Percentiles rank a stretch among this genome's conserved stretches.
Evolutionary conservation across 495 filamentous ascomycete genomes (phyloP).

Genomic region (Hypoxylon lenormandii): DNA sequence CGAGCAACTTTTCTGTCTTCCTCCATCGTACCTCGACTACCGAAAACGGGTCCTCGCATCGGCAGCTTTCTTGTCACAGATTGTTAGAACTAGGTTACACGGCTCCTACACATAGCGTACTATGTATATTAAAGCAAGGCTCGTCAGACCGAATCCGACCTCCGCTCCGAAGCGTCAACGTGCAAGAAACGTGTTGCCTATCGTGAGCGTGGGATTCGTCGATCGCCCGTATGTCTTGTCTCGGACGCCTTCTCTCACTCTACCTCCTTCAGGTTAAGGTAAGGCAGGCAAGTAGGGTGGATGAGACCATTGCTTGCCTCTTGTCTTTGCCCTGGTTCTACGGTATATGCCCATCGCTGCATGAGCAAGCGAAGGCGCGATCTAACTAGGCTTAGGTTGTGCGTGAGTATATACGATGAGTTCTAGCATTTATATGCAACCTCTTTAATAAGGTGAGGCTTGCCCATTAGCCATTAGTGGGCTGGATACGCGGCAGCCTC

Average conservation of each 20-base stretch:
- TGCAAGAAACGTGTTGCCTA: slow-evolving; percentile 48
- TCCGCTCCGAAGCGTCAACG: slow-evolving; percentile 33
- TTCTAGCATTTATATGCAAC: slow-evolving; percentile 25
- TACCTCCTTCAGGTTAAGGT: slow-evolving; percentile 31
- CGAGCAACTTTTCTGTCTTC: slow-evolving; percentile 17
- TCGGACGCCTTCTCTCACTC: slow-evolving; percentile 39
- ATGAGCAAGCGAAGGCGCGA: slow-evolving; percentile 10
- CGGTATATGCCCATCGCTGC: slow-evolving; percentile 23
- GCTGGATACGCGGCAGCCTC: slow-evolving; percentile 22
- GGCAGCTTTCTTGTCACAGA: slow-evolving; percentile 26
- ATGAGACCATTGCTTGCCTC: slow-evolving; percentile 28
- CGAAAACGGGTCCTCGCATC: slow-evolving; percentile 44
- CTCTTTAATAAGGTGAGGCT: slow-evolving; percentile 24
- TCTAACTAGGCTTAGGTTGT: slow-evolving; percentile 34
- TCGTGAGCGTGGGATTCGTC: slow-evolving; percentile 46
- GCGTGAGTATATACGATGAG: slow-evolving; percentile 10
- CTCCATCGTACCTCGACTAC: slow-evolving; percentile 35
- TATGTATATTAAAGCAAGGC: slow-evolving; percentile 24
- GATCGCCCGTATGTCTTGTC: slow-evolving; percentile 32
- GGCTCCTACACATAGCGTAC: slow-evolving; percentile 16
- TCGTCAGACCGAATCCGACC: slow-evolving; percentile 27
- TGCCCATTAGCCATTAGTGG: slow-evolving; percentile 16
- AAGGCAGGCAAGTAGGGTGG: slow-evolving; percentile 28
- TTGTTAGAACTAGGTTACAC: slow-evolving; percentile 39
- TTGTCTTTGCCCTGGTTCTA: slow-evolving; percentile 29